Base-by-base conservation (phyloP, 1,284 basidiomycete genomes). In the Athelia psychrophila region DNA sequence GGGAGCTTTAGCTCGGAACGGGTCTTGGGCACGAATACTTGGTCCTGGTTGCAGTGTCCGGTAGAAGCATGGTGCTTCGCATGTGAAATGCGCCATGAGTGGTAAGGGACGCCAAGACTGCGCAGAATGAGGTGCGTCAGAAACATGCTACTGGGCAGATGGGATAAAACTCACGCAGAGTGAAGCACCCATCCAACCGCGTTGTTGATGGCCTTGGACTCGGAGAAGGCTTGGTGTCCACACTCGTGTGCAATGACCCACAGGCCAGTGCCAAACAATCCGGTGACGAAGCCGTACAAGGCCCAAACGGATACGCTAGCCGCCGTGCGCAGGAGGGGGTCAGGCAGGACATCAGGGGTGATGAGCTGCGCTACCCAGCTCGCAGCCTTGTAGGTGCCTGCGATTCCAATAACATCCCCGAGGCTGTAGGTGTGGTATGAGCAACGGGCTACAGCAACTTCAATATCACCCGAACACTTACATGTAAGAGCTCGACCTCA, bases 61-160 rank as follows among this genome's bases (percentile, higher is more conserved):
- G 95, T 98, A 8, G 91, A 88, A 32, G 97, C 97, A 72, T 99
- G 96, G 72, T 99, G 96, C 69, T 95, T 95, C 33, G 85, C 94
- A 70, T 99, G 96, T 3, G 90, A 92, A 69, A 99, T 95, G 57
- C 95, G 83, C 97, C 97, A 99, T 20, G 94, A 93, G 70, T 99
- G 95, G 75, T 95, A 99, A 10, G 97, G 96, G 13, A 99, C 96
- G 50, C 97, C 88, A 48, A 99, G 83, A 53, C 88, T 91, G 56
- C 13, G n/a, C 36, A 50, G 53, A 27, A 46, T 23, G 19, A 23
- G 8, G n/a, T 46, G 19, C 4, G 23, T 27, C 12, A 44, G n/a
- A n/a, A n/a, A n/a, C n/a, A n/a, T n/a, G n/a, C n/a, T 30, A 5
- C 27, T 30, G 13, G 27, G 27, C 13, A 13, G 27, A 5, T 30